Evolutionary conservation across 2,329 filamentous ascomycete species (phyloP), one percentile per base, ranked within the genome.

Genomic region (Verticillium alfalfae): DNA sequence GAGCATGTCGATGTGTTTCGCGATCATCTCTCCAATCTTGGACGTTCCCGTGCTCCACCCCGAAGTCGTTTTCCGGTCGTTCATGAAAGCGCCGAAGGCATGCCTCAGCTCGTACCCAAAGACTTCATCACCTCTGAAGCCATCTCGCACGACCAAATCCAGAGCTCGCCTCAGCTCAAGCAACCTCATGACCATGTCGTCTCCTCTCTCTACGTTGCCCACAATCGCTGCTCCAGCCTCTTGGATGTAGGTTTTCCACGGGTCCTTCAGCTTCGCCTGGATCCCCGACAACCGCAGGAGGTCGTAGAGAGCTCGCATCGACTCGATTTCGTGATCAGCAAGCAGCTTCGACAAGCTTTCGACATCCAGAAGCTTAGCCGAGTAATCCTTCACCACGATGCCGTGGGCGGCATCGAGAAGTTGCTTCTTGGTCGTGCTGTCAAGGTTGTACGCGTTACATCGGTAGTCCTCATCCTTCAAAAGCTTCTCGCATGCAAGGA

Each of bases 11-110:
- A 99, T 90, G 69, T 98, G 93, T 75, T 97, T 98, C 36, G 95
- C 96, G 68, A 97, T 96, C 93, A 98, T 97, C 78, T 99, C 95
- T 58, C 94, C 95, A 15, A 96, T 92, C 80, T 96, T 98, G 18
- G 93, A 92, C 61, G 93, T 96, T 61, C 93, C 89, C 0, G 91
- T 92, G 59, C 87, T 86, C 85, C 90, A 94, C 5, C 86, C 88
- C 5, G 87, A 81, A 8, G 85, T 83, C 1, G 85, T 87, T 70
- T 88, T 90, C 71, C 89, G 89, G 73, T 95, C 91, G 73, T 99
- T 99, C 82, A 99, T 97, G 69, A 98, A 97, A 1, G 81, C 84
- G 60, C 91, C 88, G 71, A 99, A 98, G 0, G 92, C 85, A 69
- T 97, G 92, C 61, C 95, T 86, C 67, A 99, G 81, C 12, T 84